A percentile compares a stretch with the other conserved stretches of the same genome.
phyloP scores from a whole-genome alignment of 1,139 yeast species.

The Saccharomyces hybrid region DNA sequence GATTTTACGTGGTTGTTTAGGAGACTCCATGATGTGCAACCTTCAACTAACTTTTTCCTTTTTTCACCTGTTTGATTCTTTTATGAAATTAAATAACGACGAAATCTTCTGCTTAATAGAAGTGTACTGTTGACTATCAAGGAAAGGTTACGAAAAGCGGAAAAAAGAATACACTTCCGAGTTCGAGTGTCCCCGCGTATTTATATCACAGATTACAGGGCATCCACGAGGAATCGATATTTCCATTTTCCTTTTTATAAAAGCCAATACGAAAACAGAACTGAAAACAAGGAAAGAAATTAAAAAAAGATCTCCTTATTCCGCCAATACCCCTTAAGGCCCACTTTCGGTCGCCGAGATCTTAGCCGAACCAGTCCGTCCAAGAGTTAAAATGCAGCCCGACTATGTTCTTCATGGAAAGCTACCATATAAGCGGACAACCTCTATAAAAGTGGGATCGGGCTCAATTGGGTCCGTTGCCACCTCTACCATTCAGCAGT shows the following conservation, averaged over 20 bases:
- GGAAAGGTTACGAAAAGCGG: not conserved
- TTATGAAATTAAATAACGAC: not conserved
- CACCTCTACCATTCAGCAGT: not conserved
- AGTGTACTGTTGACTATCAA: not conserved
- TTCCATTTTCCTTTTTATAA: not conserved
- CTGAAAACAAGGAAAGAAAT: not conserved
- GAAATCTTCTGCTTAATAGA: not conserved
- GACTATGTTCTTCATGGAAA: not conserved
- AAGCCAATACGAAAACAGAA: not conserved
- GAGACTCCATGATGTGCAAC: not conserved
- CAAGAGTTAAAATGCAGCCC: not conserved
- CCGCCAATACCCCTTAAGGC: not conserved
- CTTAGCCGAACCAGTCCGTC: not conserved
- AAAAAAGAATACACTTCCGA: not conserved
- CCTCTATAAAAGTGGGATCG: not conserved
- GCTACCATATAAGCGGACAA: not conserved
- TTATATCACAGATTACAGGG: not conserved
- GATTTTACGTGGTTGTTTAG: constrained; percentile 8
- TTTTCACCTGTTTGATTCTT: not conserved
- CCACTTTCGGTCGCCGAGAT: not conserved
- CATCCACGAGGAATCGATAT: not conserved
- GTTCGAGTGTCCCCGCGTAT: not conserved
- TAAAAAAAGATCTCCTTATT: not conserved
- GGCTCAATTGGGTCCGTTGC: not conserved
- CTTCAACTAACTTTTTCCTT: not conserved